Evolutionary conservation across 2,329 filamentous ascomycete genomes (phyloP).

Genomic region (Rhinocladiella similis): DNA sequence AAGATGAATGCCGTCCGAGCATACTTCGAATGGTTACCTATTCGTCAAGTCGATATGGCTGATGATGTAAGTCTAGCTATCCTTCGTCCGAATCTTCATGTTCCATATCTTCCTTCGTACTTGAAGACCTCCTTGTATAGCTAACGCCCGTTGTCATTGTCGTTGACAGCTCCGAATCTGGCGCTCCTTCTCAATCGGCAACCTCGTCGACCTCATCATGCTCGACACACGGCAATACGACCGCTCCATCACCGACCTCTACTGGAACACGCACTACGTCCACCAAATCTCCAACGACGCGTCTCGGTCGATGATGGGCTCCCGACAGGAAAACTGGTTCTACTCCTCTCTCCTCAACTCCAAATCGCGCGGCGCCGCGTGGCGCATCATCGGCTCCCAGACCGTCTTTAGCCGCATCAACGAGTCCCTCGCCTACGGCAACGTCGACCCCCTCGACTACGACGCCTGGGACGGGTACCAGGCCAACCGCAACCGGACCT

Average conservation of each 20-base stretch:
- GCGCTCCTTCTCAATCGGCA: conserved; percentile 66
- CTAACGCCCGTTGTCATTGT: too few relatives aligned
- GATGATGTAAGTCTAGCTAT: conserved; percentile 48
- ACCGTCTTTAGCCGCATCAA: conserved; percentile 65
- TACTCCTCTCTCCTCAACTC: conserved; percentile 61
- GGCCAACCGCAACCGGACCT: conserved; percentile 69
- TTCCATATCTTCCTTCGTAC: background rate
- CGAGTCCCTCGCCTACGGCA: conserved; percentile 45
- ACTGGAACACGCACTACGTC: conserved; percentile 64
- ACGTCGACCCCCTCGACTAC: conserved; percentile 49
- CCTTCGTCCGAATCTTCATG: too few relatives aligned
- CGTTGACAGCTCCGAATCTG: conserved; percentile 58
- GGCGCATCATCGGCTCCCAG: conserved; percentile 72
- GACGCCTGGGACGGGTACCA: conserved; percentile 68
- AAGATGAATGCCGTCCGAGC: conserved; percentile 73
- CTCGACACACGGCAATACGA: conserved; percentile 71
- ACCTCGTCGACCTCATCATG: conserved; percentile 66
- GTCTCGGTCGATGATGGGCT: conserved; percentile 69
- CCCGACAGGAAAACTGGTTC: conserved; percentile 73
- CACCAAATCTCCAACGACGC: conserved; percentile 65
- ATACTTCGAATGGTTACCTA: conserved; percentile 31
- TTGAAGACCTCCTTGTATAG: conserved; percentile 47
- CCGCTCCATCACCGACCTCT: conserved; percentile 61
- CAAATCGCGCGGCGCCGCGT: conserved; percentile 64
- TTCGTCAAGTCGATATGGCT: conserved; percentile 64